These are phyloP conservation scores for Panicum virgatum DNA, from an alignment of 202 grass and related monocot species.

Conservation along the genomic window DNA sequence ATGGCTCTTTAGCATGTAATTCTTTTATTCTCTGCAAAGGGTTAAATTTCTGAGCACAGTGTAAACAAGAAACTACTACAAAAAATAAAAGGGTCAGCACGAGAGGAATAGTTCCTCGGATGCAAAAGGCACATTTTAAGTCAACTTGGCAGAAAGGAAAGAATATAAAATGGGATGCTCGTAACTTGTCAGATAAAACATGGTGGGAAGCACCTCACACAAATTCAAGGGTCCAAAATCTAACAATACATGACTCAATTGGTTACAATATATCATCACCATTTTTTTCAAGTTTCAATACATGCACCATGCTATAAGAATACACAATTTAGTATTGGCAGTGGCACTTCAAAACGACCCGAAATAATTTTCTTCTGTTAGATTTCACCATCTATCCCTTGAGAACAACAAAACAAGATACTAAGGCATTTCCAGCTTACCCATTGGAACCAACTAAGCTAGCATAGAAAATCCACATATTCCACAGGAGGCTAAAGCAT, in stretches of 20 bases:
- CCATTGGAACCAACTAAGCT: neutral
- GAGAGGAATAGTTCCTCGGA: neutral
- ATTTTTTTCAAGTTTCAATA: neutral
- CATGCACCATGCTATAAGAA: neutral
- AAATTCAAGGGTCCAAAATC: neutral
- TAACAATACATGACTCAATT: neutral
- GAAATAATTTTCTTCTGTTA: neutral
- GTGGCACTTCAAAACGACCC: neutral
- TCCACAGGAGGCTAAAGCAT: neutral
- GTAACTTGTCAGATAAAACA: neutral
- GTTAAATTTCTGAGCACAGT: neutral
- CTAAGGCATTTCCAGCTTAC: neutral
- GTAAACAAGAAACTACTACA: neutral
- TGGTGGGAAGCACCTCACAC: neutral
- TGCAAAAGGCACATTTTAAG: neutral
- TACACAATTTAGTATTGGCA: neutral
- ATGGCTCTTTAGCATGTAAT: slow-evolving; percentile 54
- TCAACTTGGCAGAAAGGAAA: neutral
- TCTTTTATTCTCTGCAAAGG: slow-evolving; percentile 74
- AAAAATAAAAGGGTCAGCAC: neutral
- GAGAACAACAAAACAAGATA: neutral
- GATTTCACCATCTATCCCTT: neutral
- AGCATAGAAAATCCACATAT: neutral
- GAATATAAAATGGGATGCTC: neutral
- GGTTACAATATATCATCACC: neutral